These are phyloP conservation scores for Strigomonas galati DNA, from an alignment of 208 protist genomes.

Conservation along the genomic window DNA sequence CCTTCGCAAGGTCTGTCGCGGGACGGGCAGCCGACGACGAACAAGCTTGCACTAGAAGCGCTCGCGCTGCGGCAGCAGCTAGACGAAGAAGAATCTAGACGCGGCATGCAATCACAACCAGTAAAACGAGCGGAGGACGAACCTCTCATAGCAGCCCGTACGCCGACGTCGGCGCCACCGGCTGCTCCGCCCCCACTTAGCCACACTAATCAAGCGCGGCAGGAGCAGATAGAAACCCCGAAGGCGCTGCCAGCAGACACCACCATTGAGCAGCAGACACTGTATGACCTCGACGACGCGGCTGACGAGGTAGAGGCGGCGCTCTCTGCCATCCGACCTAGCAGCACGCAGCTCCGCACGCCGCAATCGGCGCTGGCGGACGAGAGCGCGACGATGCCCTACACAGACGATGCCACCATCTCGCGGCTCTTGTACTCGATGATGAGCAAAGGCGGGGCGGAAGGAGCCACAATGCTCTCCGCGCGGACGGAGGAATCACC, in stretches of 20 bases:
- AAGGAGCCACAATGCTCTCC: background rate
- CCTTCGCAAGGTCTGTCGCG: background rate
- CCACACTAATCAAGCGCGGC: too few species aligned
- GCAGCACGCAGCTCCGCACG: background rate
- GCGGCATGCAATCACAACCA: background rate
- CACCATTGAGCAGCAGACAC: background rate
- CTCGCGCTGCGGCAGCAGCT: background rate
- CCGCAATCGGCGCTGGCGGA: background rate
- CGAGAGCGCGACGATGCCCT: background rate
- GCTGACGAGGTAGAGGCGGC: background rate
- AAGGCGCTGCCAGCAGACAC: background rate
- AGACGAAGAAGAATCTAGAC: background rate
- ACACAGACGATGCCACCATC: background rate
- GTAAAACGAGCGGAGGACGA: too few species aligned
- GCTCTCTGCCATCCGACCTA: background rate
- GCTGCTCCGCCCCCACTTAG: too few species aligned
- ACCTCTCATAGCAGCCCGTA: too few species aligned
- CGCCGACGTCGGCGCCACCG: too few species aligned
- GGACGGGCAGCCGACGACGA: constrained; percentile 2
- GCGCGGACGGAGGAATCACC: background rate
- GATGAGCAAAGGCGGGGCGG: background rate
- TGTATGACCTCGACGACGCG: background rate
- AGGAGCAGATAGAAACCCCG: background rate
- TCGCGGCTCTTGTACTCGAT: background rate
- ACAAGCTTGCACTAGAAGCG: background rate